These are phyloP conservation scores for Boechera retrofracta DNA, from an alignment of 345 rosid genomes.

Conservation along the genomic window DNA sequence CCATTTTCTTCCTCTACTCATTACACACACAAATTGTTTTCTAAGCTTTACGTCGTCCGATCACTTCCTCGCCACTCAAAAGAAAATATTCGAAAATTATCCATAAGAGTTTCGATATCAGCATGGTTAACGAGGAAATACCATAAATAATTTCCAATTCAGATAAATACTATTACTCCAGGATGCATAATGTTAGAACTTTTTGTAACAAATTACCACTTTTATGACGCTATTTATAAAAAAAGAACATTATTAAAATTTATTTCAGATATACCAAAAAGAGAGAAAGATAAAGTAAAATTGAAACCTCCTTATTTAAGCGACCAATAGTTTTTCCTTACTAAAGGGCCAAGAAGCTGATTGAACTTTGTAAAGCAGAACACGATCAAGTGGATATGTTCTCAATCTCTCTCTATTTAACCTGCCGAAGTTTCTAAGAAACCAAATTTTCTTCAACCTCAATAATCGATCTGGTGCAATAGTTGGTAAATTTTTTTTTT, in stretches of 20 bases:
- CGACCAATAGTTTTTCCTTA: neutral
- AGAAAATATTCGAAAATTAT: neutral
- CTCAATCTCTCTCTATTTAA: neutral
- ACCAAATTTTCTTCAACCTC: constrained; percentile 3
- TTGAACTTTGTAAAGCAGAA: neutral
- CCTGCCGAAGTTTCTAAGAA: constrained; percentile 10
- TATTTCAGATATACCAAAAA: neutral
- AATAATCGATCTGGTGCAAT: constrained; percentile 9
- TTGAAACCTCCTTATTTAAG: neutral
- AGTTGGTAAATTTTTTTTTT: neutral
- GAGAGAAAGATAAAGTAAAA: neutral
- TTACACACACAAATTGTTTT: constrained; percentile 6
- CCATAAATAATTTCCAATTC: neutral
- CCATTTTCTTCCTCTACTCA: constrained; percentile 40
- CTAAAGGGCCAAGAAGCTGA: neutral
- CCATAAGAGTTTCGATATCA: neutral
- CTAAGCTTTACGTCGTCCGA: constrained; percentile 29
- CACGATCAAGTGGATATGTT: neutral
- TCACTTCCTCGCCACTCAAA: constrained; percentile 37
- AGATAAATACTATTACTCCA: neutral
- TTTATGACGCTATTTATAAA: neutral
- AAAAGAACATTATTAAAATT: neutral
- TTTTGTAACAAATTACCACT: neutral
- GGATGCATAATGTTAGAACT: neutral
- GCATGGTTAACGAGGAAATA: constrained; percentile 1